Evolutionary conservation across 345 rosid species (phyloP), one percentile per base, ranked within the genome.

Genomic region (Capsella bursapastoris): DNA sequence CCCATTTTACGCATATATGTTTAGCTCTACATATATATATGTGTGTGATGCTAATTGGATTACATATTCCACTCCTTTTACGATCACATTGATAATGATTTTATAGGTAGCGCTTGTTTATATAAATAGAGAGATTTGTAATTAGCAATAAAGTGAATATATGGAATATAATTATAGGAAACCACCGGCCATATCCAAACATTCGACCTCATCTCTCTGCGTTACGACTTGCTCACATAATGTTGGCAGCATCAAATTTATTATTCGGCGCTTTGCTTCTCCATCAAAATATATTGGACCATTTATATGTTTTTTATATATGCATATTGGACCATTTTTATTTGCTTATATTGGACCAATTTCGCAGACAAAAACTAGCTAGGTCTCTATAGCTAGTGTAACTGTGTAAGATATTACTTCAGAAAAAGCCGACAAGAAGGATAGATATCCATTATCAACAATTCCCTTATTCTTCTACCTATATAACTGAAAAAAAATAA

Each of bases 151-250:
- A 76, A 76, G 79, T 69, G 64, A 62, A 53, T 34, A 22, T 29
- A 34, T 45, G 64, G 70, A 69, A 69, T 75, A 68, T 58, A 60
- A 68, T 22, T 22, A 22, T 34, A 52, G 50, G 45, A 68, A 58
- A 53, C 48, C 63, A 76, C 79, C 70, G 74, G 73, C 74, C 74
- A 76, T 53, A 53, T 68, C 79, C 74, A 44, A 35, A 76, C 74
- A 69, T 76, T 76, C 79, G 70, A 69, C 79, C 79, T 69, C 74
- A 76, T 76, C 79, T 76, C 79, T 69, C 70, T 61, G 55, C n/a
- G 57, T 69, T 34, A 47, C 74, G 79, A 68, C 70, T 76, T 76
- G 75, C 79, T 76, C 70, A 76, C 70, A 76, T 69, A 66, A 75
- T 68, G 56, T 60, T 75, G 55, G 73, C 79, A 75, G 62, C 56